Conservation (phyloP, 768 basidiomycete genomes). For the Hypholoma fasciculare region DNA sequence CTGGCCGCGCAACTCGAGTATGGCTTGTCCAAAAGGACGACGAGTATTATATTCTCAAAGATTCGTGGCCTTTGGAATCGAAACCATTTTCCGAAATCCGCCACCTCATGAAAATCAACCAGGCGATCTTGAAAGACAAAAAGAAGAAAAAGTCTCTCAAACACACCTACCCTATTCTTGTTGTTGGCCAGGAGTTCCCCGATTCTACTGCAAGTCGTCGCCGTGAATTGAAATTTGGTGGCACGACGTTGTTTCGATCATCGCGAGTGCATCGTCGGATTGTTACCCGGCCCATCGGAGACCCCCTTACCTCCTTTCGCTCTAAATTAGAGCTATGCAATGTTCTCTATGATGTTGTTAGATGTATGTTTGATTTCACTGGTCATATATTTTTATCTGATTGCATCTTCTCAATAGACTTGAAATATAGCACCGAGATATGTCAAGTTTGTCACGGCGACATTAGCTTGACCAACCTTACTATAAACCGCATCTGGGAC, state of each 20-base stretch:
- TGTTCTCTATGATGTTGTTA: not conserved
- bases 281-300: not conserved
- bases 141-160: not conserved
- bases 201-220: not conserved
- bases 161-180: not conserved
- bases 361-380: not conserved
- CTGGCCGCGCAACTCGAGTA: not conserved
- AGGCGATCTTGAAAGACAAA: not conserved
- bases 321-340: not conserved
- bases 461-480: not conserved
- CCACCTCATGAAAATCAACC: not conserved
- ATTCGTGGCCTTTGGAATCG: not conserved
- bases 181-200: not conserved
- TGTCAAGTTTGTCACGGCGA: not conserved
- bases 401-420: not conserved
- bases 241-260: not conserved
- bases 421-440: not conserved
- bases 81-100: not conserved
- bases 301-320: not conserved
- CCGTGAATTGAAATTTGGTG: not conserved
- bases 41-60: not conserved
- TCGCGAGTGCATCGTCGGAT: not conserved
- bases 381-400: not conserved
- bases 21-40: not conserved
- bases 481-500: not conserved